phyloP scores from a whole-genome alignment of 2,329 filamentous ascomycete species.

The Camillea tinctor region DNA sequence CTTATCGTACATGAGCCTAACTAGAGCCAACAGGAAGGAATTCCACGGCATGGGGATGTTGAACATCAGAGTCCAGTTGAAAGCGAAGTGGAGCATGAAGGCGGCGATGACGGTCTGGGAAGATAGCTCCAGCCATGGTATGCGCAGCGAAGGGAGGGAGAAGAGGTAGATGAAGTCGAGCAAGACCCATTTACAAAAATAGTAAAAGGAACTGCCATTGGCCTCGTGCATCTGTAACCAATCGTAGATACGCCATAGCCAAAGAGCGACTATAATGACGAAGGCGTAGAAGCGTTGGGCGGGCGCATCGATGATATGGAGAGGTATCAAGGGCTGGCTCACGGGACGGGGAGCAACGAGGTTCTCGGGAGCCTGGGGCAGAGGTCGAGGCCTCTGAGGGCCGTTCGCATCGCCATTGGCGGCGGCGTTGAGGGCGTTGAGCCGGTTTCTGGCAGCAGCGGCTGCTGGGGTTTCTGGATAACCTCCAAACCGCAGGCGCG shows the following conservation, averaged over 20 bases:
- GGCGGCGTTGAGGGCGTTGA: no score
- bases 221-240: slow-evolving; percentile 76
- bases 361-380: slow-evolving; percentile 50
- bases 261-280: slow-evolving; percentile 72
- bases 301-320: slow-evolving; percentile 81
- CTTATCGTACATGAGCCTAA: slow-evolving; percentile 84
- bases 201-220: slow-evolving; percentile 81
- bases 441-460: no score
- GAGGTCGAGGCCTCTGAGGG: slow-evolving; percentile 8
- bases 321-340: slow-evolving; percentile 70
- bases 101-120: slow-evolving; percentile 69
- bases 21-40: slow-evolving; percentile 68
- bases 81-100: slow-evolving; percentile 68
- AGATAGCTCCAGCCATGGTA: slow-evolving; percentile 95
- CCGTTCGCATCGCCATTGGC: slow-evolving; percentile 27
- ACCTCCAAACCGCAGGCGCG: slow-evolving; percentile 76
- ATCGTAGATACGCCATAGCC: slow-evolving; percentile 85
- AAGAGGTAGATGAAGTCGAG: slow-evolving; percentile 88
- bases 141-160: slow-evolving; percentile 79
- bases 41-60: slow-evolving; percentile 78
- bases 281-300: slow-evolving; percentile 86
- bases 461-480: slow-evolving; percentile 71
- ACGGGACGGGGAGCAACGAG: slow-evolving; percentile 23
- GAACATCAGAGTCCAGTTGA: slow-evolving; percentile 91
- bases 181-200: slow-evolving; percentile 90